Percentiles rank a stretch among this genome's conserved stretches.
These are phyloP conservation scores for Endothia cerciana DNA, from an alignment of 2,329 filamentous ascomycete genomes.

Conservation along the genomic window DNA sequence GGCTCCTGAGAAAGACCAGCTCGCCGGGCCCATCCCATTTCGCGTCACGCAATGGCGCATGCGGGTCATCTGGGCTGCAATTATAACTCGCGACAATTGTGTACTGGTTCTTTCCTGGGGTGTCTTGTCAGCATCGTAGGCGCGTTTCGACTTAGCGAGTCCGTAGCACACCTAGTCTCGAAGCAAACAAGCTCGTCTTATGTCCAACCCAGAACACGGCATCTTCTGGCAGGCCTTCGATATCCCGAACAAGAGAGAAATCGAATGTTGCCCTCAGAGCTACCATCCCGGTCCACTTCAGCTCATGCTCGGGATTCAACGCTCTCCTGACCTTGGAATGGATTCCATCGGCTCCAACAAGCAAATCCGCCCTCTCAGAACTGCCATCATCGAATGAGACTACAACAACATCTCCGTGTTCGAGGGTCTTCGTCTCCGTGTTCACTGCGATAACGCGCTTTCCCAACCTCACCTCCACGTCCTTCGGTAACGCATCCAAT, in stretches of 20 bases:
- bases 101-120: conserved; percentile 35
- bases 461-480: no score
- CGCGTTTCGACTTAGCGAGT: not conserved
- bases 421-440: no score
- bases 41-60: conserved; percentile 31
- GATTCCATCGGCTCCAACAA: conserved; percentile 20
- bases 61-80: conserved; percentile 34
- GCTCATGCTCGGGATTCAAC: conserved; percentile 31
- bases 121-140: not conserved
- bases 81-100: conserved; percentile 38
- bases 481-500: conserved; percentile 35
- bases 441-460: no score
- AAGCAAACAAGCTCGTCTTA: conserved; percentile 7
- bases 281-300: conserved; percentile 43
- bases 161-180: not conserved
- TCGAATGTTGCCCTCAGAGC: conserved; percentile 43
- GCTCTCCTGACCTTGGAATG: conserved; percentile 16
- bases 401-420: conserved; percentile 26
- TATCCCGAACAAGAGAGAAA: conserved; percentile 37
- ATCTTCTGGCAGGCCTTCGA: conserved; percentile 40
- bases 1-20: conserved; percentile 37
- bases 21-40: conserved; percentile 37
- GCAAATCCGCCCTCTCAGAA: conserved; percentile 7
- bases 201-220: conserved; percentile 38
- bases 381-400: conserved; percentile 11